These are phyloP conservation scores for Madurella mycetomatis DNA, from an alignment of 2,329 filamentous ascomycete genomes.

Conservation along the genomic window DNA sequence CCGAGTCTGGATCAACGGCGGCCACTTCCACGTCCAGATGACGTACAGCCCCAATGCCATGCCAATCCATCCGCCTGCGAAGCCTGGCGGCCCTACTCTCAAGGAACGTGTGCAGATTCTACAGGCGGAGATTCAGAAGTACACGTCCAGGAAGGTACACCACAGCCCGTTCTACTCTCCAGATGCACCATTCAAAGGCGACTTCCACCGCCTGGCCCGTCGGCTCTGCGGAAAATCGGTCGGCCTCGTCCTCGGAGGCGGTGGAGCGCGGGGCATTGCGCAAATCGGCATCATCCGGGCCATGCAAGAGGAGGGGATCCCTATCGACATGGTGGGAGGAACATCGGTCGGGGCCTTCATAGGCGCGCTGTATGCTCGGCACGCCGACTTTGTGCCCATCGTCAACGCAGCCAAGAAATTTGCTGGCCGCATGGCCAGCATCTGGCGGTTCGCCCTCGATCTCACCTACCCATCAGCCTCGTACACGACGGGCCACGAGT, in stretches of 20 bases:
- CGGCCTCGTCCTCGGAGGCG: conserved; percentile 87
- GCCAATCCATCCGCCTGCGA: conserved; percentile 68
- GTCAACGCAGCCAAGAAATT: conserved; percentile 97
- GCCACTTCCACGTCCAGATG: conserved; percentile 98
- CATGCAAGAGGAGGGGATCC: conserved; percentile 92
- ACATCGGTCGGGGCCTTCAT: conserved; percentile 97
- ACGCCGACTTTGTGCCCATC: conserved; percentile 95
- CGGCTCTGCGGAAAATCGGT: conserved; percentile 91
- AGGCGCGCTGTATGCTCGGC: conserved; percentile 88
- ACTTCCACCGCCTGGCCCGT: conserved; percentile 89
- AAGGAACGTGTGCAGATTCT: conserved; percentile 92
- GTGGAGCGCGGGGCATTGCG: conserved; percentile 84
- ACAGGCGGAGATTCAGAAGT: conserved; percentile 97
- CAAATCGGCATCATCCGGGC: conserved; percentile 93
- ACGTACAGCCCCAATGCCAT: conserved; percentile 72
- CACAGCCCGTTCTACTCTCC: conserved; percentile 86
- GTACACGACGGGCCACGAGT: conserved; percentile 97
- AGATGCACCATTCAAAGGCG: conserved; percentile 89
- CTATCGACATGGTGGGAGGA: conserved; percentile 90
- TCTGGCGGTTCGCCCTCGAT: conserved; percentile 97
- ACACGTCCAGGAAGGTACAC: conserved; percentile 87
- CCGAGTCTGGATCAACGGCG: conserved; percentile 95
- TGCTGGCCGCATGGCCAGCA: conserved; percentile 94
- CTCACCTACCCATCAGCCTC: conserved; percentile 94
- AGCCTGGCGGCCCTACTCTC: conserved; percentile 76